These are phyloP conservation scores for sorghum (Sorghum bicolor) DNA, from an alignment of 176 grass and related monocot genomes.

Conservation along the genomic window Sorghum_bicolor_NCBIv3 NC_012872.2:12694001-12694500, in stretches of 20 bases:
- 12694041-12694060: neutral
- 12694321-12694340: neutral
- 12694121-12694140: slow-evolving; percentile 40
- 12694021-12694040: neutral
- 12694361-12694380: slow-evolving; percentile 58
- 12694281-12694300: neutral
- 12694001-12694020: neutral
- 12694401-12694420: slow-evolving; percentile 77
- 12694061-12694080: slow-evolving; percentile 39
- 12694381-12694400: slow-evolving; percentile 68
- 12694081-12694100: slow-evolving; percentile 38
- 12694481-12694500: slow-evolving; percentile 51
- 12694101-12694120: slow-evolving; percentile 28
- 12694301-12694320: neutral
- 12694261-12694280: neutral
- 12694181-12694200: slow-evolving; percentile 48
- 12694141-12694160: slow-evolving; percentile 37
- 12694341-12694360: slow-evolving; percentile 38
- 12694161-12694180: slow-evolving; percentile 36
- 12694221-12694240: slow-evolving; percentile 74
- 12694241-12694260: slow-evolving; percentile 67
- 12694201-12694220: slow-evolving; percentile 56
- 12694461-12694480: slow-evolving; percentile 42
- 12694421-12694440: slow-evolving; percentile 52
- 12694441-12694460: slow-evolving; percentile 60